Percentiles rank a stretch among this genome's conserved stretches.
Evolutionary conservation across 306 rosid genomes (phyloP).

Genomic region (Cicer yamashitae): DNA sequence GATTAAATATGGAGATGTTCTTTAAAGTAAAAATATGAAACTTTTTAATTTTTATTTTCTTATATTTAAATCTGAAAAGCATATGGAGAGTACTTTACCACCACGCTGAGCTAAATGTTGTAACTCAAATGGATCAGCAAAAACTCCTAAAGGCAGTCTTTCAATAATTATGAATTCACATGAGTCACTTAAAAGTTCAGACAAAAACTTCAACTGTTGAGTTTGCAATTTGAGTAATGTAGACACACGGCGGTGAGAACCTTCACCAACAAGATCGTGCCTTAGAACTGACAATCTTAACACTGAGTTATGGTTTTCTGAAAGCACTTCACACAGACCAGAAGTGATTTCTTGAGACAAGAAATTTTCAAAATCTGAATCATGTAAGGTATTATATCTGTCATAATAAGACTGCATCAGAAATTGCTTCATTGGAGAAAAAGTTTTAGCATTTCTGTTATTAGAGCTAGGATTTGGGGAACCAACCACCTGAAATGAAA

Average conservation of each 20-base stretch:
- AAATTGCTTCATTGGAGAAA: conserved; percentile 47
- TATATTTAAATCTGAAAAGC: not conserved
- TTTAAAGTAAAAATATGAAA: not conserved
- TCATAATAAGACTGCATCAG: conserved; percentile 66
- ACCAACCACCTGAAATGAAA: conserved; percentile 65
- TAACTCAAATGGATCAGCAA: conserved; percentile 89
- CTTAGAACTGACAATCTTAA: conserved; percentile 51
- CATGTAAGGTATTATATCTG: conserved; percentile 48
- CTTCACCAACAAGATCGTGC: conserved; percentile 71
- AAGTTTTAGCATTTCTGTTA: conserved; percentile 27
- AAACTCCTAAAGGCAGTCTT: conserved; percentile 76
- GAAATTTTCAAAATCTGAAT: conserved; percentile 63
- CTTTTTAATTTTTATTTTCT: not conserved
- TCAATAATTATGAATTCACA: conserved; percentile 71
- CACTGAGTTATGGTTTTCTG: conserved; percentile 44
- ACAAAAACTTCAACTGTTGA: conserved; percentile 32
- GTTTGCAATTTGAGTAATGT: conserved; percentile 58
- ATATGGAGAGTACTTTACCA: conserved; percentile 53
- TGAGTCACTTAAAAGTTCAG: conserved; percentile 48
- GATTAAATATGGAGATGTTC: conserved; percentile 36
- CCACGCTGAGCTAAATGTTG: conserved; percentile 78
- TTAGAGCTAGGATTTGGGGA: conserved; percentile 39
- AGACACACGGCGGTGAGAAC: conserved; percentile 73
- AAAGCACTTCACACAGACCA: conserved; percentile 53
- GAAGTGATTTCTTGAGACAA: conserved; percentile 57